These are phyloP conservation scores for Trametes punicea DNA, from an alignment of 768 basidiomycete genomes.

Conservation along the genomic window DNA sequence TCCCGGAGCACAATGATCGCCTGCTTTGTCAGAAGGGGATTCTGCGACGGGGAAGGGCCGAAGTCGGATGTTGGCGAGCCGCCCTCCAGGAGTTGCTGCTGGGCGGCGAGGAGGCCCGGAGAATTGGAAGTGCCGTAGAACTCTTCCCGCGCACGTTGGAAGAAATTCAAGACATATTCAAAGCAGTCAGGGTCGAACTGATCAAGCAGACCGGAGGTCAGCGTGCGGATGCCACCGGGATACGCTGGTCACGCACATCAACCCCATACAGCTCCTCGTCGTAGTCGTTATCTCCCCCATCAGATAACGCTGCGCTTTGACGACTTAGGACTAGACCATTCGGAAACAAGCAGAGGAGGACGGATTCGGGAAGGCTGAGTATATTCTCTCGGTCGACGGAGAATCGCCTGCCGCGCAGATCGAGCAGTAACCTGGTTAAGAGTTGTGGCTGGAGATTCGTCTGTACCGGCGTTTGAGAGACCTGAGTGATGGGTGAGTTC, in stretches of 20 bases:
- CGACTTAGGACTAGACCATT: constrained; percentile 93
- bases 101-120: constrained; percentile 68
- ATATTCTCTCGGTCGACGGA: constrained; percentile 96
- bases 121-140: constrained; percentile 82
- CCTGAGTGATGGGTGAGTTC: constrained; percentile 47
- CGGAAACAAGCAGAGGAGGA: constrained; percentile 93
- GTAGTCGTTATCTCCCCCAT: constrained; percentile 71
- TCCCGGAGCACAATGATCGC: constrained; percentile 98
- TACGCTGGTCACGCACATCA: constrained; percentile 64
- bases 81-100: constrained; percentile 77
- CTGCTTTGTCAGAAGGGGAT: constrained; percentile 92
- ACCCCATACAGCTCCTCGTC: constrained; percentile 94
- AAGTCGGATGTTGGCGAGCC: constrained; percentile 55
- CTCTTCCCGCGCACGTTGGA: constrained; percentile 77
- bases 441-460: constrained; percentile 81
- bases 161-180: constrained; percentile 90
- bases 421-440: constrained; percentile 83
- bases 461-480: constrained; percentile 59
- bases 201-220: neutral
- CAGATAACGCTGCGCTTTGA: constrained; percentile 72
- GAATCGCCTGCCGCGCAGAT: constrained; percentile 88
- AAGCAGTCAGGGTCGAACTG: constrained; percentile 99
- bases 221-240: constrained; percentile 6
- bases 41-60: constrained; percentile 67
- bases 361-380: constrained; percentile 97